Percentiles rank a stretch among this genome's conserved stretches.
Conservation (phyloP, 768 basidiomycete genomes). For the Kondoa subrosea region DNA sequence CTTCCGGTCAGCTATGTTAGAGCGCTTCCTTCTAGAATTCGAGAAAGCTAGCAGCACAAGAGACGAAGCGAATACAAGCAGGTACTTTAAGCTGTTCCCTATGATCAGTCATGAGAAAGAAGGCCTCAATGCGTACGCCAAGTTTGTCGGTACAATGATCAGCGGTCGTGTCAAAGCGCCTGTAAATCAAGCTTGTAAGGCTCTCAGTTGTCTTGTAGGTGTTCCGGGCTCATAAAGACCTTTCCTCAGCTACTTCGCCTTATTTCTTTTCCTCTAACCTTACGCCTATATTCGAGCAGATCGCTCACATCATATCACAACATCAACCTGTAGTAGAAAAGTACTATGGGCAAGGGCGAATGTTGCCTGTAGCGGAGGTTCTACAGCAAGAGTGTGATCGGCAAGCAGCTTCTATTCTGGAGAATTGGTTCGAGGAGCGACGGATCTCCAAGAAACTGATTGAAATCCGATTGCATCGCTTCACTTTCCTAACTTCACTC, state of each 20-base stretch:
- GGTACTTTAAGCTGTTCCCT: constrained; percentile 95
- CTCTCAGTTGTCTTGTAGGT: too few relatives aligned
- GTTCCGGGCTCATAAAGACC: background rate
- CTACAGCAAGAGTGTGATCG: constrained; percentile 74
- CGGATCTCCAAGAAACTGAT: constrained; percentile 49
- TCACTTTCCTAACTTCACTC: constrained; percentile 15
- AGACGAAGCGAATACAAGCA: constrained; percentile 49
- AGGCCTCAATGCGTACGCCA: constrained; percentile 78
- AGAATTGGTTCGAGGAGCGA: constrained; percentile 84
- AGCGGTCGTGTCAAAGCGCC: constrained; percentile 17
- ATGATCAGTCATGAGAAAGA: constrained; percentile 83
- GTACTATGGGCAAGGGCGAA: constrained; percentile 81
- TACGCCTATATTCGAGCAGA: constrained; percentile 82
- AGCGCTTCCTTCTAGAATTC: constrained; percentile 64
- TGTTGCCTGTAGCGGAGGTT: constrained; percentile 54
- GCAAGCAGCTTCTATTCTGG: constrained; percentile 55
- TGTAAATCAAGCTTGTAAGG: constrained; percentile 16
- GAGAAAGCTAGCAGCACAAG: constrained; percentile 59
- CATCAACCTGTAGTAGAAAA: constrained; percentile 96
- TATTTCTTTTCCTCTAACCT: constrained; percentile 77
- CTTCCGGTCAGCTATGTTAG: constrained; percentile 56
- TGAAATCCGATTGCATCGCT: constrained; percentile 13
- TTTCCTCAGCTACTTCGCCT: constrained; percentile 60
- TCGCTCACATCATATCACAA: constrained; percentile 90
- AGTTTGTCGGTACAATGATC: constrained; percentile 52